A percentile compares a stretch with the other conserved stretches of the same genome.
Evolutionary conservation across 2,329 filamentous ascomycete species (phyloP).

Genomic region (Arthroderma sp.): DNA sequence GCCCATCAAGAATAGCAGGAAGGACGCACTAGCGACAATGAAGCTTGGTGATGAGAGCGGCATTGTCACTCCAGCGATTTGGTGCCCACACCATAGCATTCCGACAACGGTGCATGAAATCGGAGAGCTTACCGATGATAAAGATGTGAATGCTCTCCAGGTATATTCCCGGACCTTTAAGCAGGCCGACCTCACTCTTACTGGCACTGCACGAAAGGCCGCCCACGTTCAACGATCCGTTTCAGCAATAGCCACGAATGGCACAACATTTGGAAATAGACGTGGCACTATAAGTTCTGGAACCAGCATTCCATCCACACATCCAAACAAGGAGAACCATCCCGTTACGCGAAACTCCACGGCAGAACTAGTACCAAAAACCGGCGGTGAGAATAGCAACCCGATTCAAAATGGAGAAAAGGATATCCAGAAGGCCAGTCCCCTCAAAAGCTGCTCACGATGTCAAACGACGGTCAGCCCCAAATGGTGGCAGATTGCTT

Average conservation of each 20-base stretch:
- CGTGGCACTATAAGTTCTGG: too few relatives aligned
- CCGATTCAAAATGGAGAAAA: not conserved
- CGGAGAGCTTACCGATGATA: conserved; percentile 58
- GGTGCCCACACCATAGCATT: conserved; percentile 79
- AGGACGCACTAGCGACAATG: conserved; percentile 67
- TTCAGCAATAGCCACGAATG: conserved; percentile 27
- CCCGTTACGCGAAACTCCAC: too few relatives aligned
- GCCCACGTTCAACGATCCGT: conserved; percentile 46
- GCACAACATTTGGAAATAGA: not conserved
- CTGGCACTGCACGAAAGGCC: conserved; percentile 85
- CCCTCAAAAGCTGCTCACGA: conserved; percentile 24
- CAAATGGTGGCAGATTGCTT: conserved; percentile 44
- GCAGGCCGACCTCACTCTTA: conserved; percentile 80
- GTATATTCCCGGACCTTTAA: conserved; percentile 83
- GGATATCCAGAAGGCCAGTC: not conserved
- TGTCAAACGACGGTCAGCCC: conserved; percentile 31
- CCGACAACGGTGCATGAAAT: conserved; percentile 66
- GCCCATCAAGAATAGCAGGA: conserved; percentile 75
- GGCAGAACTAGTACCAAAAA: too few relatives aligned
- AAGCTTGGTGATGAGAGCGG: conserved; percentile 70
- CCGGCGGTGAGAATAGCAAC: too few relatives aligned
- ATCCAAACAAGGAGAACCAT: too few relatives aligned
- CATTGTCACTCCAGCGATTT: conserved; percentile 70
- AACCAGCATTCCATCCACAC: too few relatives aligned
- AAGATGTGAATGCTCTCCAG: conserved; percentile 68